Evolutionary conservation across 148 eudicot species (phyloP).

Genomic region (Linanthus parryae): DNA sequence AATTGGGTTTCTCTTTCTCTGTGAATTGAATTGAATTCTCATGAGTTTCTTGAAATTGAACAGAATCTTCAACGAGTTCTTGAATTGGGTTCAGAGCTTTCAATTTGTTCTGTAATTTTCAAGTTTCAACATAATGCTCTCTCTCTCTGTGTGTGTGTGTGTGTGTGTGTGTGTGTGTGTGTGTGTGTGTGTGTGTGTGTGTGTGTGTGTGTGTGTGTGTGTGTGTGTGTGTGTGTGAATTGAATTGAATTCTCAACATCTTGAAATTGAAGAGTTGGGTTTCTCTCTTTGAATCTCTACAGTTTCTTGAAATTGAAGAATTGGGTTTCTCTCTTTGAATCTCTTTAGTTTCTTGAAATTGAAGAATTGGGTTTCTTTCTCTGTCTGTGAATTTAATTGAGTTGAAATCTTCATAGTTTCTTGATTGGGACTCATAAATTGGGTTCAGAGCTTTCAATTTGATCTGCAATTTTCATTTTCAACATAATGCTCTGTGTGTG

Average conservation of each 20-base stretch:
- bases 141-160: not conserved
- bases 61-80: not conserved
- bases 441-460: not conserved
- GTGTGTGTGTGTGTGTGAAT: not conserved
- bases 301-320: not conserved
- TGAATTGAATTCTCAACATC: not conserved
- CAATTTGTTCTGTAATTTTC: not conserved
- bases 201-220: not conserved
- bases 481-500: not conserved
- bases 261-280: not conserved
- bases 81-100: not conserved
- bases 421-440: not conserved
- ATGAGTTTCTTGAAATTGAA: not conserved
- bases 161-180: not conserved
- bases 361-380: not conserved
- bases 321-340: not conserved
- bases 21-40: not conserved
- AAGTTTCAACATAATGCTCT: not conserved
- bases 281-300: not conserved
- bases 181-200: not conserved
- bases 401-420: not conserved
- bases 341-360: not conserved
- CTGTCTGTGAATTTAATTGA: not conserved
- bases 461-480: not conserved
- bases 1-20: not conserved